Base-by-base conservation (phyloP, 371 early-diverging fungal species). In the Dichotomocladium elegans region DNA sequence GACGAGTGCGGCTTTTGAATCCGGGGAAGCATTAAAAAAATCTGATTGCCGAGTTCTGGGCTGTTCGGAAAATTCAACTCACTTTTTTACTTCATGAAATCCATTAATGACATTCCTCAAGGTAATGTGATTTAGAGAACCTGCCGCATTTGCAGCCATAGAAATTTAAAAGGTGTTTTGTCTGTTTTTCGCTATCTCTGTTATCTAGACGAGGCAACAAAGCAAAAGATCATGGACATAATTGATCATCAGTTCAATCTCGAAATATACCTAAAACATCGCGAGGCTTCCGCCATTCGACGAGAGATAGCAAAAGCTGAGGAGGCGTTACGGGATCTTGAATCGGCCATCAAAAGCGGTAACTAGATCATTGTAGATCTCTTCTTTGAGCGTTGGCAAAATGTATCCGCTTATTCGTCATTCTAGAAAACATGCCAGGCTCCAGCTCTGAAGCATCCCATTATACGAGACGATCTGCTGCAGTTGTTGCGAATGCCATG, bases 191-290 rank as follows among this genome's bases (percentile, higher is more conserved):
- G n/a, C n/a, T n/a, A n/a, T n/a, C n/a, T n/a, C n/a, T n/a, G n/a
- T n/a, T n/a, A n/a, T n/a, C n/a, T 31, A 80, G 74, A 77, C 58
- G 72, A 70, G 27, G 63, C 60, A 22, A 83, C 78, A 53, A 64
- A 69, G 50, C 64, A 74, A 55, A 83, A 76, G 52, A 70, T 85
- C 21, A 48, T 56, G 30, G 76, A 76, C 44, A 81, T 85, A 37
- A 81, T 89, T 28, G 71, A 80, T 48, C 82, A 81, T 30, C 89
- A 90, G 60, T 85, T 90, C 52, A 88, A 90, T 63, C 65, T 86
- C 14, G 90, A 88, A 62, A 76, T 88, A 35, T 75, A 79, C 43
- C 58, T 90, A 17, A 85, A 86, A 31, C 72, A 81, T 56, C 76
- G 75, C 22, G 90, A 90, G 55, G 43, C 81, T 6, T 65, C 70